Percentiles rank a stretch among this genome's conserved stretches.
Evolutionary conservation across 306 rosid genomes (phyloP).

Genomic region (Cucumis hystrix): DNA sequence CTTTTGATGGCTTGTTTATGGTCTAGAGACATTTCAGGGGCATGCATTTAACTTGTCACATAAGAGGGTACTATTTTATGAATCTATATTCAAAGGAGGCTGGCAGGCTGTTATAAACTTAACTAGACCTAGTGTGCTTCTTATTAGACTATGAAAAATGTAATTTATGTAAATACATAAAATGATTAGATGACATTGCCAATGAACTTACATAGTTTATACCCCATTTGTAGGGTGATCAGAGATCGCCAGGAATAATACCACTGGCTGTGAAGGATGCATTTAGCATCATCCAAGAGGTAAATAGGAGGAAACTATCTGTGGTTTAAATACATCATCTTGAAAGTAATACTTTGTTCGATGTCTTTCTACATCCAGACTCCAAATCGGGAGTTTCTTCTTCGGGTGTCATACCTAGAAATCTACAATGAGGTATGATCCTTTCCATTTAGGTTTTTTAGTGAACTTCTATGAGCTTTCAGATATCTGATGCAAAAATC

Average conservation of each 20-base stretch:
- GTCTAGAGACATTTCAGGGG: neutral
- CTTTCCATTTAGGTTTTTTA: constrained; percentile 9
- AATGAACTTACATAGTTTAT: constrained; percentile 13
- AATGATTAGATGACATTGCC: constrained; percentile 5
- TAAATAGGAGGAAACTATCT: constrained; percentile 8
- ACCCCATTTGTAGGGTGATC: constrained; percentile 72
- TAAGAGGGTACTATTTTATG: neutral
- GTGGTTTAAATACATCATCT: neutral
- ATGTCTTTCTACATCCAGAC: constrained; percentile 40
- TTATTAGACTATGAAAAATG: neutral
- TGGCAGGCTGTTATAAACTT: neutral
- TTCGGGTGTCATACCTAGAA: constrained; percentile 88
- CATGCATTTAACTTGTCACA: neutral
- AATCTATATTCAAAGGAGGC: neutral
- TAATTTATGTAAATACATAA: neutral
- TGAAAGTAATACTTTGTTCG: neutral
- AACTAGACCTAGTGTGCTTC: neutral
- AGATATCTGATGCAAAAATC: neutral
- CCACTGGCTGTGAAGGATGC: constrained; percentile 98
- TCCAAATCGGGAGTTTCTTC: constrained; percentile 94
- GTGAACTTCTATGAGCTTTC: neutral
- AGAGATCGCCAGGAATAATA: constrained; percentile 97
- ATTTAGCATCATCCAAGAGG: constrained; percentile 99
- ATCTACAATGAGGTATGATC: constrained; percentile 88
- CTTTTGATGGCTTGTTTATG: neutral